phyloP scores from a whole-genome alignment of 495 filamentous ascomycete genomes.

The Durotheca rogersii region DNA sequence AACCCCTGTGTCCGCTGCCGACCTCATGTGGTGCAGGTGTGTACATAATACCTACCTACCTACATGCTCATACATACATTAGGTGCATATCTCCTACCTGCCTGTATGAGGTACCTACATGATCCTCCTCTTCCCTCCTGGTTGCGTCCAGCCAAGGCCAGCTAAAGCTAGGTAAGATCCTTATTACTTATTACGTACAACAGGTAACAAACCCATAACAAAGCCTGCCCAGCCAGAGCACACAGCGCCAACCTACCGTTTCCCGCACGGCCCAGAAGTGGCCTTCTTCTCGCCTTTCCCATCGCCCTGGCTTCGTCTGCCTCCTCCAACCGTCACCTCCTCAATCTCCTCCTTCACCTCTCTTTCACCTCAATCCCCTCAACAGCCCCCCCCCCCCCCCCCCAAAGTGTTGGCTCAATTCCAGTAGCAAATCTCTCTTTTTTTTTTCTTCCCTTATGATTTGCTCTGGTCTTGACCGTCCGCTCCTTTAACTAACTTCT shows the following conservation, averaged over 20 bases:
- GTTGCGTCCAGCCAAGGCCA: conserved; percentile 15
- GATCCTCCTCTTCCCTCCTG: background rate
- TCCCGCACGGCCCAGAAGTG: conserved; percentile 27
- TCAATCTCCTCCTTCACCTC: conserved; percentile 41
- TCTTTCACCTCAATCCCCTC: conserved; percentile 25
- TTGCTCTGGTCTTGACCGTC: conserved; percentile 56
- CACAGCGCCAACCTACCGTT: conserved; percentile 10
- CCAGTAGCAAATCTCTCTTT: conserved; percentile 46
- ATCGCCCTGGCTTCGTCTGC: conserved; percentile 25
- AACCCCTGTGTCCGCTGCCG: too few relatives aligned
- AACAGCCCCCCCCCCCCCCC: conserved; percentile 31
- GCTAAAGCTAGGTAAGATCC: conserved; percentile 27
- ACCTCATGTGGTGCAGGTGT: too few relatives aligned
- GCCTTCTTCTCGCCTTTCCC: conserved; percentile 22
- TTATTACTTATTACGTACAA: conserved; percentile 30
- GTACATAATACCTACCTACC: conserved; percentile 2
- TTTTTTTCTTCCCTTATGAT: conserved; percentile 35
- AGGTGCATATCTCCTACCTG: too few relatives aligned
- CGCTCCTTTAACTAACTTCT: conserved; percentile 48
- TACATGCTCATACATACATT: background rate
- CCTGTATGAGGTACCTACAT: conserved; percentile 4
- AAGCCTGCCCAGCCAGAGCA: too few relatives aligned
- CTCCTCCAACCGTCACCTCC: conserved; percentile 26
- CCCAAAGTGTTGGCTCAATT: conserved; percentile 45
- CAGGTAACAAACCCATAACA: too few relatives aligned